Conservation (phyloP, 2,329 filamentous ascomycete species). For the Huntiella decipiens region DNA sequence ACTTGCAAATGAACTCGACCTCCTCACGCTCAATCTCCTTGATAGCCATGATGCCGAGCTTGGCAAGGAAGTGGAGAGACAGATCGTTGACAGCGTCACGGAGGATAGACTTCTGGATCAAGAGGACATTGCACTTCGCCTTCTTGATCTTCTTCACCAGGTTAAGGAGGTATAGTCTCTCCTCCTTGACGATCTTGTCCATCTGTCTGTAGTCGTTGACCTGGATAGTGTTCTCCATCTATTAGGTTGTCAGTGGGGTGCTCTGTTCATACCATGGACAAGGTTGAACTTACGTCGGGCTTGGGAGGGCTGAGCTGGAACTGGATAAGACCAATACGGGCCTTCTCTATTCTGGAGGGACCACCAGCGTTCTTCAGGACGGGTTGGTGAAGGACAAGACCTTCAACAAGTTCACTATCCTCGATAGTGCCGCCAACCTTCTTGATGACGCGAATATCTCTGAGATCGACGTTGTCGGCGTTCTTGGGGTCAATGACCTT, state of each 20-base stretch:
- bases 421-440: conserved; percentile 97
- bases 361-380: conserved; percentile 89
- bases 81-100: conserved; percentile 96
- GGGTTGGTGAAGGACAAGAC: conserved; percentile 75
- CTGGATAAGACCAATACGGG: conserved; percentile 87
- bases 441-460: conserved; percentile 93
- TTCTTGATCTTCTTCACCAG: conserved; percentile 99
- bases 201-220: conserved; percentile 99
- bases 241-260: conserved; percentile 3
- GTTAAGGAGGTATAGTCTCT: conserved; percentile 92
- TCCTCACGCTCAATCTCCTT: conserved; percentile 98
- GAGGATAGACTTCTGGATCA: conserved; percentile 97
- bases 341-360: conserved; percentile 88
- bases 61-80: conserved; percentile 90
- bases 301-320: conserved; percentile 98
- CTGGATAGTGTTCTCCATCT: conserved; percentile 99
- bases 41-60: conserved; percentile 84
- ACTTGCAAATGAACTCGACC: conserved; percentile 99
- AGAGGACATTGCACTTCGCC: conserved; percentile 94
- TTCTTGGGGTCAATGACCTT: conserved; percentile 93
- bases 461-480: conserved; percentile 88
- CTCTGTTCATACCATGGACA: background rate
- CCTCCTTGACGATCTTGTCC: conserved; percentile 99
- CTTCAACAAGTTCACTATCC: conserved; percentile 92
- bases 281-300: conserved; percentile 53